Evolutionary conservation across 306 rosid genomes (phyloP), one percentile per base, ranked within the genome.

Genomic region (Quercus variabilis): DNA sequence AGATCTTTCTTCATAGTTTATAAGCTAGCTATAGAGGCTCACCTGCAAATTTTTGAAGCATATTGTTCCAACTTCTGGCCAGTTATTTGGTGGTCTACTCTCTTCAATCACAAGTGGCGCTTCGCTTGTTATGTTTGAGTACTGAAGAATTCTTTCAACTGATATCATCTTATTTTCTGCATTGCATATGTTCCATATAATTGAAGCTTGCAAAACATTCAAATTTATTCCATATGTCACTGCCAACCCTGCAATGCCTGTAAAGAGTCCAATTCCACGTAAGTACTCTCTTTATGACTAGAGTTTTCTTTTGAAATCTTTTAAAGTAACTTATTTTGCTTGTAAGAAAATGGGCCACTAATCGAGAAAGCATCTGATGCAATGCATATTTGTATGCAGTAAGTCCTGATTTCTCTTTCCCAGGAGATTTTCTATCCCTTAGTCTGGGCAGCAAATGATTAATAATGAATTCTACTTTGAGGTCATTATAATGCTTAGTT

Each of bases 191-290:
- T 92, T 92, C 99, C 98, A 95, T 83, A 95, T 95, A 68, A 90
- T 91, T 23, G 89, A 56, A 83, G 99, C 97, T 90, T 92, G 99
- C 84, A 85, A 31, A 35, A 90, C 97, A 86, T 95, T 95, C 83
- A 92, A 69, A 83, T 91, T 95, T 85, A 95, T 95, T 71, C 99
- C 99, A 73, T 92, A 95, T 55, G 99, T 95, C 55, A 95, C 97
- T 17, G 99, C 99, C 86, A 95, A 88, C 54, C 99, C 99, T 4
- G 98, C 99, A 75, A 92, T 91, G 80, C 98, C 99, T 95, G 92
- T 54, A 79, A 67, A 54, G 33, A 26, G 80, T 59, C 54, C 69
- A 82, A 12, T 69, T 83, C 76, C 67, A 56, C 28, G 76, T 55
- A 73, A 81, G 21, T 54, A 43, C 5, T 30, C 51, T 30, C 38